Conservation (phyloP, 441 rosid genomes). For the Adansonia gregorii region DNA sequence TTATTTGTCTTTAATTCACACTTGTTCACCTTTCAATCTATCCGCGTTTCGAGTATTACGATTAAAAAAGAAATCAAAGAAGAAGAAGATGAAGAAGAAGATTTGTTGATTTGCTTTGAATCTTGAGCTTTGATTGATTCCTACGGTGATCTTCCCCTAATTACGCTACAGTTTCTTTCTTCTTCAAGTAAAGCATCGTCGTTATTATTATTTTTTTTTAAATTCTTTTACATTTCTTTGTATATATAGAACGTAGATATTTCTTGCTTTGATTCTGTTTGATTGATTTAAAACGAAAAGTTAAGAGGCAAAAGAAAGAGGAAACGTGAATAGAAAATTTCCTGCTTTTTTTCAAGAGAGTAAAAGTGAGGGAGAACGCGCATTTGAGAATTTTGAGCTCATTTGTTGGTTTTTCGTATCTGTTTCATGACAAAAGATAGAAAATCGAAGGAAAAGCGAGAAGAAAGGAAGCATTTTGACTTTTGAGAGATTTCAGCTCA, state of each 20-base stretch:
- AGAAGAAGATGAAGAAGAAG: neutral
- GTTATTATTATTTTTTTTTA: neutral
- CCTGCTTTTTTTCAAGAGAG: neutral
- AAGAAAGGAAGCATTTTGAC: neutral
- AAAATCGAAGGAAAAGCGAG: neutral
- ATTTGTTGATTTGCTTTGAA: slow-evolving; percentile 8
- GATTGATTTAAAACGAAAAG: neutral
- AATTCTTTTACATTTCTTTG: neutral
- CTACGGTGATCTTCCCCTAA: neutral
- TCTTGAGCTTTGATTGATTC: slow-evolving; percentile 19
- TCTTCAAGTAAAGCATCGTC: slow-evolving; percentile 21
- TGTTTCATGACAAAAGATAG: neutral
- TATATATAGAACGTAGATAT: neutral
- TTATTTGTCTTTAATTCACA: neutral
- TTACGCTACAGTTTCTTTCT: neutral
- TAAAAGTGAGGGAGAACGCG: neutral
- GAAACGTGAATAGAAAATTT: neutral
- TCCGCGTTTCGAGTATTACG: neutral
- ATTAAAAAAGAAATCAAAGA: neutral
- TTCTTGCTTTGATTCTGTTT: slow-evolving; percentile 21
- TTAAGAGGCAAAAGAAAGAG: neutral
- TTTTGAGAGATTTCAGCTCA: neutral
- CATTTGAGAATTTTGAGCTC: neutral
- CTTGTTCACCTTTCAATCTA: neutral
- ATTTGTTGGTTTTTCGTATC: neutral